Base-by-base conservation (phyloP, 2,329 filamentous ascomycete species). In the Epichloe hybrida region DNA sequence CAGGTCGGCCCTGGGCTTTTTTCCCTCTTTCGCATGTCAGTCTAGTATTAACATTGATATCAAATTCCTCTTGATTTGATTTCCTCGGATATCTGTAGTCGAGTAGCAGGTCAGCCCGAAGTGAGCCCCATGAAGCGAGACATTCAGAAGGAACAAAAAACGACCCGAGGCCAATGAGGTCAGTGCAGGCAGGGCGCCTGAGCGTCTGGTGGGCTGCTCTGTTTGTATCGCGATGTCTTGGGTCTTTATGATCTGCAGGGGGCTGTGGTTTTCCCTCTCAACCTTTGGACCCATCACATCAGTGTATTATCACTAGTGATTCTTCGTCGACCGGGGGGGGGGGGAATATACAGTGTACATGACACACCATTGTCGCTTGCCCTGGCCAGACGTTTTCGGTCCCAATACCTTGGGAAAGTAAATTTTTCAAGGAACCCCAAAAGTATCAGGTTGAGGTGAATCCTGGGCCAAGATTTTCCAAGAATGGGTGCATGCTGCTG, bases 171-270 rank as follows among this genome's bases (percentile, higher is more conserved):
- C 36, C 46, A 13, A 34, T 47, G 17, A 38, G 48, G 48, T 40
- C 31, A 38, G 20, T 48, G 37, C 21, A 47, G 15, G 36, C 27
- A 35, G 17, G 37, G 46, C 37, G n/a, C n/a, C 23, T 48, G 17
- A 23, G 46, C 37, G n/a, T 37, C 23, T 48, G 23, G 11, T 38
- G 15, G 37, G 21, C 36, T 48, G n/a, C 44, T 13, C 7, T 46
- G 13, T 41, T 50, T 40, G 49, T 39, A n/a, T n/a, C n/a, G n/a
- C 37, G 37, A 27, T 50, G 37, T 50, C 43, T 36, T 46, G 43
- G 23, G 35, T 43, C 46, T 35, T 41, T 38, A n/a, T 37, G 48
- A 34, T 38, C 20, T 15, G 27, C 38, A 42, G 47, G 38, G 23
- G 23, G 23, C 7, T 27, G 23, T 27, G 23, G 23, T 27, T 27